A percentile compares a stretch with the other conserved stretches of the same genome.
Conservation (phyloP, 23 red algal species). For the Chondrus crispus region DNA sequence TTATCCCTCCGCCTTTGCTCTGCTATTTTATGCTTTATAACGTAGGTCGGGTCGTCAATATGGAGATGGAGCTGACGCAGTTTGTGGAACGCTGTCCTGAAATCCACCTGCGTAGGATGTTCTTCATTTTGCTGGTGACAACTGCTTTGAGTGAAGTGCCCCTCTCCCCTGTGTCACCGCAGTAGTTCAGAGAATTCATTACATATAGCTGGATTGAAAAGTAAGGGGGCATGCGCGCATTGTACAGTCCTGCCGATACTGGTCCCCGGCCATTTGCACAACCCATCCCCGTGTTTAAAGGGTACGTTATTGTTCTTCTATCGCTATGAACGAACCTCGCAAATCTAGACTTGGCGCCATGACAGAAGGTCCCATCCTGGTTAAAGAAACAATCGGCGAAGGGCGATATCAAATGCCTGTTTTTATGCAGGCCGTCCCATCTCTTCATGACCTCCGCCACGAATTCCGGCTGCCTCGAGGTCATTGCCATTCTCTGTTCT, state of each 20-base stretch:
- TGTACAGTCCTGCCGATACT: too few relatives aligned
- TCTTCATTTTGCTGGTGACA: neutral
- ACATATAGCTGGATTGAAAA: neutral
- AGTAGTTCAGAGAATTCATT: neutral
- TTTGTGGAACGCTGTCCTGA: neutral
- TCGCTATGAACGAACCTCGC: neutral
- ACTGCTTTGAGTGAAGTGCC: neutral
- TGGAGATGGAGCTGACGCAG: neutral
- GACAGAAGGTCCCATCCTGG: neutral
- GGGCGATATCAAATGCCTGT: neutral
- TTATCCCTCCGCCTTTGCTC: neutral
- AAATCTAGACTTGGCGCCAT: neutral
- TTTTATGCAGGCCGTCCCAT: neutral
- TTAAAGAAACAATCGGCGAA: neutral
- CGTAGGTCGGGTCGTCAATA: neutral
- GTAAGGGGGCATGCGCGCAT: neutral
- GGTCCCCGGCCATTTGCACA: too few relatives aligned
- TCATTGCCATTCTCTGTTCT: too few relatives aligned
- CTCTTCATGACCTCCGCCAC: neutral
- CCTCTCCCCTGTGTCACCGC: neutral
- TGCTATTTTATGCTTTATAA: neutral
- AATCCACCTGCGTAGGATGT: neutral
- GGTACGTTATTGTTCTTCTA: neutral
- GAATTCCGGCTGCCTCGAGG: too few relatives aligned
- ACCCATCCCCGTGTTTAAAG: neutral